A percentile compares a stretch with the other conserved stretches of the same genome.
These are phyloP conservation scores for Fusarium sp. DNA, from an alignment of 2,329 filamentous ascomycete species.

Conservation along the genomic window DNA sequence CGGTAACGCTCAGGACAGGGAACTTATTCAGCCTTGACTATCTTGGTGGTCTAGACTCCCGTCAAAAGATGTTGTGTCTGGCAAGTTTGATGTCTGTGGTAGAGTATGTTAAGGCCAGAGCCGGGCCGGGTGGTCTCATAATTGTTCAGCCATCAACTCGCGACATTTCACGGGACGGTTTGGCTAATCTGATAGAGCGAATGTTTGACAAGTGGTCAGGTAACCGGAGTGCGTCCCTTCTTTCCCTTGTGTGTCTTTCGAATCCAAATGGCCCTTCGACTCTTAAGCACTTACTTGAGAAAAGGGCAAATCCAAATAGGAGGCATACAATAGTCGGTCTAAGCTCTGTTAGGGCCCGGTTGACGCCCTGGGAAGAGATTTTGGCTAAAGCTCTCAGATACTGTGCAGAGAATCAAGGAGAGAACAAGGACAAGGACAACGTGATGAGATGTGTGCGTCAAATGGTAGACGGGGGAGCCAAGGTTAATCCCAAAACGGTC, in stretches of 20 bases:
- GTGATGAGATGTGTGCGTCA: constrained; percentile 1
- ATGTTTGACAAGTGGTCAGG: not conserved
- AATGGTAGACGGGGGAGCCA: not conserved
- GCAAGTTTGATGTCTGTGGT: not conserved
- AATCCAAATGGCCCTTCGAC: accelerated
- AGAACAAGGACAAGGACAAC: accelerated
- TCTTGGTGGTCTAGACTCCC: accelerated
- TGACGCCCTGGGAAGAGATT: constrained; percentile 4
- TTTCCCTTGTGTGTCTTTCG: not conserved
- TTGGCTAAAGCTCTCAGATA: not conserved
- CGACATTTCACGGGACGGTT: accelerated
- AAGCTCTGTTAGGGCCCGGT: too few relatives aligned
- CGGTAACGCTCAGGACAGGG: accelerated
- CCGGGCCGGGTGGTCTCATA: not conserved
- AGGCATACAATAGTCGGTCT: accelerated
- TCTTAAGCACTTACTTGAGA: not conserved
- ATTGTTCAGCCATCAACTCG: accelerated
- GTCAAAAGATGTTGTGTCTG: not conserved
- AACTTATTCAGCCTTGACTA: not conserved
- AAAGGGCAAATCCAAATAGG: constrained; percentile 4
- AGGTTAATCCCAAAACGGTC: not conserved
- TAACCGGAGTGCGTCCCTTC: not conserved
- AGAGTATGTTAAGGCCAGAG: not conserved
- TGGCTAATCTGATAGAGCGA: too few relatives aligned
- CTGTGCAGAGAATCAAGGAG: accelerated